Evolutionary conservation across 1,139 yeast genomes (phyloP), one percentile per base, ranked within the genome.

Genomic region (Nakaseomyces kungkrabaensis): DNA sequence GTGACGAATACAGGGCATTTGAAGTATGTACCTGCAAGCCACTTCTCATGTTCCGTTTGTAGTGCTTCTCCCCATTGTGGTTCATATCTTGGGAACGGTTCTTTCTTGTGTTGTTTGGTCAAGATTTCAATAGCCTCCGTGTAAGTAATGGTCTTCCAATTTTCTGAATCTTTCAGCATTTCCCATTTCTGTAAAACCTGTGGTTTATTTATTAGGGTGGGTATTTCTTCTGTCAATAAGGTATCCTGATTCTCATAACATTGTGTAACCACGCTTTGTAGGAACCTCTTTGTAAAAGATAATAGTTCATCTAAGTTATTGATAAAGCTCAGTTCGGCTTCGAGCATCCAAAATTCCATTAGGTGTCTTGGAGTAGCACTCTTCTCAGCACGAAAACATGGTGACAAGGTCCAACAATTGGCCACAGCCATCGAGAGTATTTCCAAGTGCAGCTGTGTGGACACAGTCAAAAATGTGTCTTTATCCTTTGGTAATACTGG

Each of bases 261-360:
- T 4, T 59, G 62, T 1, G 62, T 59, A 1, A 82, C 79, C 2
- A 82, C 76, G 43, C 67, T 61, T 50, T 81, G 76, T 46, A 88
- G 73, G 90, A 90, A 81, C 2, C 65, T 61, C 65, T 89, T 95
- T 1, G 85, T 79, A 50, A 88, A 77, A 2, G 62, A 61, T 11
- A 92, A 82, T 50, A 94, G 69, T 54, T 84, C 85, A 3, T 66
- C 62, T 6, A 89, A 74, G 11, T 71, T 66, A 9, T 76, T 73
- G 2, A 85, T 69, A 64, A 85, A 85, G 11, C 89, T 81, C 32
- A 89, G 66, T 63, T 94, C 99, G 0, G 90, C 95, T 67, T 94
- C 99, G 3, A 92, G 70, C 97, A 94, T 90, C 97, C 97, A 92
- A 67, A 94, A 94, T 66, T 94, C 99, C 54, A 94, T 79, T 54